Conservation (phyloP, 352 stramenopile genomes). For the Pythium periplocum region DNA sequence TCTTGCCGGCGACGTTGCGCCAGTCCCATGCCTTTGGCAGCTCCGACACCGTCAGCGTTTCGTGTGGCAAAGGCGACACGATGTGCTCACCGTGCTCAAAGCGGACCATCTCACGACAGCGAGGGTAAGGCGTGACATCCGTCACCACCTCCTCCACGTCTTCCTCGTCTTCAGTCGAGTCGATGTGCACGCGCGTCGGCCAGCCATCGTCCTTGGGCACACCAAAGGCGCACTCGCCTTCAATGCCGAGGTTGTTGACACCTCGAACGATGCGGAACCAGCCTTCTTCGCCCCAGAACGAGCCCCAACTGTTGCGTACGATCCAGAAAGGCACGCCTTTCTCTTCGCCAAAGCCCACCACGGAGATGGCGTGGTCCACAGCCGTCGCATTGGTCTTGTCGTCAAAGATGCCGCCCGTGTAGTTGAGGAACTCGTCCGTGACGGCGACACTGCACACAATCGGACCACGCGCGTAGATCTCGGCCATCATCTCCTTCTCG, state of each 20-base stretch:
- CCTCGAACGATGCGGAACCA: constrained; percentile 92
- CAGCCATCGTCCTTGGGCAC: constrained; percentile 79
- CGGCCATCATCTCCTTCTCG: constrained; percentile 92
- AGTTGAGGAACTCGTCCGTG: constrained; percentile 83
- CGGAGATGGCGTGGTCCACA: constrained; percentile 91
- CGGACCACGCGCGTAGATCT: constrained; percentile 94
- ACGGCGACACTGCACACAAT: constrained; percentile 94
- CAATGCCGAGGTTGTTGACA: constrained; percentile 92
- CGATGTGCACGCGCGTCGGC: constrained; percentile 41
- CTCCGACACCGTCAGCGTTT: constrained; percentile 70
- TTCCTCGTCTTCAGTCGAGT: constrained; percentile 13
- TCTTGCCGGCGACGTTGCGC: constrained; percentile 91
- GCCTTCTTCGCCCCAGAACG: constrained; percentile 94
- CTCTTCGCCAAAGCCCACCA: constrained; percentile 94
- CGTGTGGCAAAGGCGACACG: constrained; percentile 64
- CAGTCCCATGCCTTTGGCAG: constrained; percentile 94
- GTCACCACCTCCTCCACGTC: constrained; percentile 16
- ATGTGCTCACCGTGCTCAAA: constrained; percentile 67
- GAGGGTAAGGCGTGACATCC: constrained; percentile 16
- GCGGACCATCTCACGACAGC: constrained; percentile 56
- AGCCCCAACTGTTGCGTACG: constrained; percentile 94
- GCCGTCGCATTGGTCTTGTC: constrained; percentile 80
- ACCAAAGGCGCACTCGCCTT: constrained; percentile 91
- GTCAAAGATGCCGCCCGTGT: constrained; percentile 92
- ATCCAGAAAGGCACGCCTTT: constrained; percentile 91